phyloP scores from a whole-genome alignment of 2,329 filamentous ascomycete genomes.

The Myriangium duriaei region DNA sequence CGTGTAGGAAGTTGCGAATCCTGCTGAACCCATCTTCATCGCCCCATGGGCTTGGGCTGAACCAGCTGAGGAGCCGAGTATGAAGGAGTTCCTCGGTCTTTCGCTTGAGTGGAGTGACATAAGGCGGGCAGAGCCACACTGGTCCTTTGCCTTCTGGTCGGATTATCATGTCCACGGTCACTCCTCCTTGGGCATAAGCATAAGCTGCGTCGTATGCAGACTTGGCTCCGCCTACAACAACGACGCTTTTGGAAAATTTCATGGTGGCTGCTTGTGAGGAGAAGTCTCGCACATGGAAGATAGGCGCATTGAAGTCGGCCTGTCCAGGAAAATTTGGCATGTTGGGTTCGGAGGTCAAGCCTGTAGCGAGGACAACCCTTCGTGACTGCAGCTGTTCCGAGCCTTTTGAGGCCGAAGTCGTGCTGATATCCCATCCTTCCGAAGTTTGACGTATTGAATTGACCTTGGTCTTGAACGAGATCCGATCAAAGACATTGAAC shows the following conservation, averaged over 20 bases:
- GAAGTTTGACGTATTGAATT: slow-evolving; percentile 31
- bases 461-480: slow-evolving; percentile 42
- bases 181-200: slow-evolving; percentile 40
- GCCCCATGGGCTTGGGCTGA: slow-evolving; percentile 64
- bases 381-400: slow-evolving; percentile 14
- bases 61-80: slow-evolving; percentile 58
- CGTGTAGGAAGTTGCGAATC: slow-evolving; percentile 44
- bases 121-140: slow-evolving; percentile 46
- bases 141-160: slow-evolving; percentile 48
- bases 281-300: slow-evolving; percentile 49
- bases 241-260: slow-evolving; percentile 29
- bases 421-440: slow-evolving; percentile 15
- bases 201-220: slow-evolving; percentile 53
- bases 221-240: slow-evolving; percentile 50
- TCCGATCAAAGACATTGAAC: slow-evolving; percentile 37
- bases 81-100: slow-evolving; percentile 56
- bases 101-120: slow-evolving; percentile 54
- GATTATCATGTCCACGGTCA: slow-evolving; percentile 45
- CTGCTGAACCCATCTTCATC: slow-evolving; percentile 46
- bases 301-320: slow-evolving; percentile 37
- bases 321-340: slow-evolving; percentile 40
- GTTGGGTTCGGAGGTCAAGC: slow-evolving; percentile 45
- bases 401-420: neutral
- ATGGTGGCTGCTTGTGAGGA: slow-evolving; percentile 25
- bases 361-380: slow-evolving; percentile 50